Base-by-base conservation (phyloP, 2,329 filamentous ascomycete genomes). In the Macrophomina pseudophaseolina region DNA sequence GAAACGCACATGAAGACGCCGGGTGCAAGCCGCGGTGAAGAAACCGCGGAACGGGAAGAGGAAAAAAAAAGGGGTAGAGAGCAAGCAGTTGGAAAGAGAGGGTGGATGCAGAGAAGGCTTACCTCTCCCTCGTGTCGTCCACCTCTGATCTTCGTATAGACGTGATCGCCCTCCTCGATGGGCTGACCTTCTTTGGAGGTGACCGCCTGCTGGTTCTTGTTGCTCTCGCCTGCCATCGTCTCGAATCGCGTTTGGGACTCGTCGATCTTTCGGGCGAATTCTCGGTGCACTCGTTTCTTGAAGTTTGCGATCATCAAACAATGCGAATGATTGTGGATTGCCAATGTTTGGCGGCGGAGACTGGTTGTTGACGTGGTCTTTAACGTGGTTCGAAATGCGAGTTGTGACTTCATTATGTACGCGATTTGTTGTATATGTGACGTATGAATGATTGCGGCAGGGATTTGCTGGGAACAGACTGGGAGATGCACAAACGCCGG, bases 141-240 rank as follows among this genome's bases (percentile, higher is more conserved):
- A 51, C 80, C 79, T 16, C 79, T 74, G 16, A 77, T 72, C 64
- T 76, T 78, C 5, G 79, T 81, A 69, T 76, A 78, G n/a, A 82
- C 79, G 38, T 73, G 72, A 54, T 81, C 79, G 42, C 79, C 80
- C 65, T 78, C 75, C 16, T 75, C 30, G 66, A 82, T 81, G 6
- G 74, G 72, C 70, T 80, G 72, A 67, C 73, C 75, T 49, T 77
- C 70, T 68, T 80, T 81, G 40, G 80, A 79, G 44, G 72, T 72
- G 60, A 68, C 54, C 30, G 16, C 14, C 32, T 33, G 42, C 56
- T 72, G 51, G 16, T 63, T 44, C 42, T 44, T 44, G 42, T 44
- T 44, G 42, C 12, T 33, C 52, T 38, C 52, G 33, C 40, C 68
- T 46, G 49, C 32, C 66, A 66, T 69, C 28, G 63, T 56, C 30